Evolutionary conservation across 768 basidiomycete genomes (phyloP), one percentile per base, ranked within the genome.

Genomic region (Cystobasidium tubakii): DNA sequence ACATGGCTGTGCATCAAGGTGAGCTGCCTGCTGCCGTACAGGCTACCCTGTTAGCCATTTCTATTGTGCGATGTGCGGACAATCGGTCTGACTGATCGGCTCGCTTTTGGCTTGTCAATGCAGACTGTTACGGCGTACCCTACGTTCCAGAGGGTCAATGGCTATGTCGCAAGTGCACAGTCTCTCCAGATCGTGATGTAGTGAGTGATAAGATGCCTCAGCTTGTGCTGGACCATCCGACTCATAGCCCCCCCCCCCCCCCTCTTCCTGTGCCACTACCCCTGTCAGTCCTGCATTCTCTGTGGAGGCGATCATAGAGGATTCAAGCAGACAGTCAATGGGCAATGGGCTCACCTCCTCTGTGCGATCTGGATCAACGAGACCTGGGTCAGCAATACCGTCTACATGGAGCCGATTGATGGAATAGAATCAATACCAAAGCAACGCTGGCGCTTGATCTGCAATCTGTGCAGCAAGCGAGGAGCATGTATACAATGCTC

Each of bases 131-230:
- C 79, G 96, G 96, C 23, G 92, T 99, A 1, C 96, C 96, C 13
- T 99, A 99, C 80, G 97, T 99, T 73, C 96, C 96, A 0, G 96
- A 99, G 83, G 96, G 96, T 0, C 96, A 99, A 81, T 99, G 96
- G 96, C 86, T 99, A 39, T 99, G 96, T 81, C 84, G 96, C 57
- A 99, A 99, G 82, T 99, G 96, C 79, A 97, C 93, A 0, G 93
- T 98, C 12, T 95, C 92, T 0, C 96, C 96, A 0, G 95, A 97
- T 81, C 90, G 88, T 77, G 92, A 94, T 17, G 96, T 99, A 74
- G 93, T 94, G 79, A 76, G 90, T 82, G 0, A 13, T n/a, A n/a
- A n/a, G n/a, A n/a, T n/a, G n/a, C n/a, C n/a, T 13, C 15, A 19
- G 19, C n/a, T 44, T 15, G 39, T 29, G 34, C 7, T 23, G 21